These are phyloP conservation scores for Zangia roseola DNA, from an alignment of 768 basidiomycete genomes.

Conservation along the genomic window DNA sequence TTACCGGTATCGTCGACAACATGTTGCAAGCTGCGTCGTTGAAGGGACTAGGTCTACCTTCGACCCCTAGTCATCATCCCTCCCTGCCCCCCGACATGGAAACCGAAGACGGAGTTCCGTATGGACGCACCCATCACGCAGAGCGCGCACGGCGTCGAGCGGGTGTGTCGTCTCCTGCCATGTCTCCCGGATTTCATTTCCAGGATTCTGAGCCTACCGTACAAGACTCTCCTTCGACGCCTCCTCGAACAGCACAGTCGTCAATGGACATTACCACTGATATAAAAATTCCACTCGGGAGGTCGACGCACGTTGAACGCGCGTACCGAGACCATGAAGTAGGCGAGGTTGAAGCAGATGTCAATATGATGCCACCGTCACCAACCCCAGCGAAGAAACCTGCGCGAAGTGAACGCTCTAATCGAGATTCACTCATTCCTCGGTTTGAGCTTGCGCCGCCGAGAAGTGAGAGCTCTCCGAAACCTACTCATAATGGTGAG, in stretches of 20 bases:
- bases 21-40: slow-evolving; percentile 48
- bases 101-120: slow-evolving; percentile 61
- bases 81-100: slow-evolving; percentile 53
- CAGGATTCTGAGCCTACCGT: slow-evolving; percentile 15
- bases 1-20: slow-evolving; percentile 70
- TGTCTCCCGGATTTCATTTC: slow-evolving; percentile 39
- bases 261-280: slow-evolving; percentile 23
- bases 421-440: slow-evolving; percentile 35
- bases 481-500: slow-evolving; percentile 16
- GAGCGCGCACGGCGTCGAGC: slow-evolving; percentile 44
- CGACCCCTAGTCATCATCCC: slow-evolving; percentile 37
- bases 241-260: slow-evolving; percentile 20
- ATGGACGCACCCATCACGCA: slow-evolving; percentile 62
- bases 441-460: slow-evolving; percentile 28
- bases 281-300: slow-evolving; percentile 30
- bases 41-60: slow-evolving; percentile 27
- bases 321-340: slow-evolving; percentile 23
- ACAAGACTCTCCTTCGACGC: slow-evolving; percentile 21
- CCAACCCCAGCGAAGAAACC: slow-evolving; percentile 43
- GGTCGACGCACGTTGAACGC: slow-evolving; percentile 41
- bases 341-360: slow-evolving; percentile 38
- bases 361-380: slow-evolving; percentile 47
- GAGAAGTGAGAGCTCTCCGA: slow-evolving; percentile 22
- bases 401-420: slow-evolving; percentile 15
- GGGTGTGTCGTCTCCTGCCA: slow-evolving; percentile 32